These are phyloP conservation scores for Pseudoneurospora amorphoporcata DNA, from an alignment of 495 filamentous ascomycete genomes.

Conservation along the genomic window DNA sequence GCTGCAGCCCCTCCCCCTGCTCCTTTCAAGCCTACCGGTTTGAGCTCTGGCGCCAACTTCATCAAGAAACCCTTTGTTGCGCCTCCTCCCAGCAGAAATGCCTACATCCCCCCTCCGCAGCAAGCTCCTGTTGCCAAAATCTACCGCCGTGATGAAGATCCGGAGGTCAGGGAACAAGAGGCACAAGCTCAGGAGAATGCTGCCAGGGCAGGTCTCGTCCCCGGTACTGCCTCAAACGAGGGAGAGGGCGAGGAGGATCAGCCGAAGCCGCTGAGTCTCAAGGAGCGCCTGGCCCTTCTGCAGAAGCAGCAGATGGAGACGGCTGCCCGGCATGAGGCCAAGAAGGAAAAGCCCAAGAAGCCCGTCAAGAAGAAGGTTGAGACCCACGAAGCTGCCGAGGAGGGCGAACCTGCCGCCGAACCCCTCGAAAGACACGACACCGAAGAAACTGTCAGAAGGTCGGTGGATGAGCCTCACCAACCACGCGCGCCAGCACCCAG, in stretches of 20 bases:
- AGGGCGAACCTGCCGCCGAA: slow-evolving; percentile 27
- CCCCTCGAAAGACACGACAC: slow-evolving; percentile 37
- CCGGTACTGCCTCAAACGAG: slow-evolving; percentile 22
- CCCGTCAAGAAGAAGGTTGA: slow-evolving; percentile 74
- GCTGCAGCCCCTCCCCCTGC: slow-evolving; percentile 72
- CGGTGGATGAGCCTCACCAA: slow-evolving; percentile 44
- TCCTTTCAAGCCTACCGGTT: slow-evolving; percentile 70
- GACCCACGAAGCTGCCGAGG: slow-evolving; percentile 31
- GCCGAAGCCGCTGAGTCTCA: slow-evolving; percentile 83
- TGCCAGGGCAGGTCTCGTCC: slow-evolving; percentile 48
- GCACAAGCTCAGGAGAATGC: slow-evolving; percentile 44
- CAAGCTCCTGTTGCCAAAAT: slow-evolving; percentile 57
- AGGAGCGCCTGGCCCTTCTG: slow-evolving; percentile 85
- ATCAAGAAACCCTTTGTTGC: slow-evolving; percentile 98
- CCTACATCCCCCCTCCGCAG: slow-evolving; percentile 67
- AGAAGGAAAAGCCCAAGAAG: slow-evolving; percentile 80
- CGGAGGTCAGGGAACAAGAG: slow-evolving; percentile 62
- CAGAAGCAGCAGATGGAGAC: slow-evolving; percentile 92
- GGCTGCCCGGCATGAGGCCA: slow-evolving; percentile 68
- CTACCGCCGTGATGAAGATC: slow-evolving; percentile 83
- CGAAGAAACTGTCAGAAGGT: slow-evolving; percentile 44
- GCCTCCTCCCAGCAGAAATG: slow-evolving; percentile 85
- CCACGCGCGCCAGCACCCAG: slow-evolving; percentile 34
- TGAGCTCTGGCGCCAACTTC: slow-evolving; percentile 54
- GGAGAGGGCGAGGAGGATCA: slow-evolving; percentile 53